These are phyloP conservation scores for Taxillus chinensis DNA, from an alignment of 164 flowering plant genomes.

Conservation along the genomic window DNA sequence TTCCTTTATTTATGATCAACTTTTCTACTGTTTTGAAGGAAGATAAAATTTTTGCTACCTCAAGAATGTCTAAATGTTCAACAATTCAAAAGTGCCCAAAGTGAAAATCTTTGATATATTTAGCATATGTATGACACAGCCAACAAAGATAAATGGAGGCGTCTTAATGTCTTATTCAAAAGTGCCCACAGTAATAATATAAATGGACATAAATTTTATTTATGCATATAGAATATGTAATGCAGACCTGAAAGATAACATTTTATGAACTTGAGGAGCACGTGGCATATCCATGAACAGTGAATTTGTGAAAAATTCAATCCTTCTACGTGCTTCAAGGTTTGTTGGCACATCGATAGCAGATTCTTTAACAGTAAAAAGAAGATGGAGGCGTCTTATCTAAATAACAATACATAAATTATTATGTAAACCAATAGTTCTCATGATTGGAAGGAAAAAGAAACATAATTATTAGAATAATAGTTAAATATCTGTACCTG, in stretches of 20 bases:
- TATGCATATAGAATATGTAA: too few relatives aligned
- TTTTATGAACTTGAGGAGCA: conserved; percentile 84
- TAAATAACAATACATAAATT: conserved; percentile 3
- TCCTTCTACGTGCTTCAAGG: conserved; percentile 91
- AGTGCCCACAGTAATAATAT: too few relatives aligned
- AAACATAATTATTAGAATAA: background rate
- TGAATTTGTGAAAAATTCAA: conserved; percentile 81
- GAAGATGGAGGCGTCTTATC: conserved; percentile 56
- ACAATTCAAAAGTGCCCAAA: too few relatives aligned
- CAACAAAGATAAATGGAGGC: too few relatives aligned
- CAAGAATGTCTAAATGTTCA: too few relatives aligned
- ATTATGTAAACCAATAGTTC: background rate
- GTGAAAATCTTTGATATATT: too few relatives aligned
- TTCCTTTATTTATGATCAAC: too few relatives aligned
- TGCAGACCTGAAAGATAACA: conserved; percentile 88
- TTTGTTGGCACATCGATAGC: conserved; percentile 77
- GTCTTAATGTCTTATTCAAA: too few relatives aligned
- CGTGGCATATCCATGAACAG: conserved; percentile 96
- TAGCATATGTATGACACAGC: too few relatives aligned
- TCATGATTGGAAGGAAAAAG: background rate
- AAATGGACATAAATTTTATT: too few relatives aligned
- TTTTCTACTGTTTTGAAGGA: too few relatives aligned
- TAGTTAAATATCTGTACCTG: conserved; percentile 37
- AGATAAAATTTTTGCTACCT: too few relatives aligned
- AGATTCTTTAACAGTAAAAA: conserved; percentile 82